Percentiles rank a stretch among this genome's conserved stretches.
These are phyloP conservation scores for Zasmidium citrigriseum DNA, from an alignment of 2,329 filamentous ascomycete genomes.

Conservation along the genomic window DNA sequence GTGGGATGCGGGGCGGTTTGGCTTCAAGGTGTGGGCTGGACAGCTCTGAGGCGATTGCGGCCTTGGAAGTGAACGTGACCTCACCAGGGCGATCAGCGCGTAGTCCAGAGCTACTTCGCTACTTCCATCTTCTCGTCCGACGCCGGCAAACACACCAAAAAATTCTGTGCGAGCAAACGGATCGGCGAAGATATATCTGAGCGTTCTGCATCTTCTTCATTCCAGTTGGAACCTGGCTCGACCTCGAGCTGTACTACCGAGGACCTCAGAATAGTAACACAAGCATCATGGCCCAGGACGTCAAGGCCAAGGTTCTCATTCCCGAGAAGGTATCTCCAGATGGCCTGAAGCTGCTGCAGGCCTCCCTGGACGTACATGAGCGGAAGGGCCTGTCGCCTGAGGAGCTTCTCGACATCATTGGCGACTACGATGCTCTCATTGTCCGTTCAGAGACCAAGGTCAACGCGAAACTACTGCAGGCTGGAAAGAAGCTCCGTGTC, in stretches of 20 bases:
- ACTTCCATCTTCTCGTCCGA: background rate
- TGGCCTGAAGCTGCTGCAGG: constrained; percentile 68
- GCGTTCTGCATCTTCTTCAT: background rate
- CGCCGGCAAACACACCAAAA: background rate
- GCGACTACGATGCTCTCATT: constrained; percentile 73
- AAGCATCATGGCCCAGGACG: constrained; percentile 6
- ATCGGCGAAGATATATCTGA: background rate
- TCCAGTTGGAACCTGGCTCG: background rate
- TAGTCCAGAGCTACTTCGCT: background rate
- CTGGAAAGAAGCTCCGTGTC: constrained; percentile 70
- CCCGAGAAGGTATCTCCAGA: constrained; percentile 81
- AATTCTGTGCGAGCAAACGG: background rate
- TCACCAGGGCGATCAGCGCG: background rate
- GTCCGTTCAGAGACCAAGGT: constrained; percentile 82
- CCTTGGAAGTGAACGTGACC: background rate
- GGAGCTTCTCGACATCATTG: constrained; percentile 67
- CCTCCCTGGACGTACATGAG: constrained; percentile 69
- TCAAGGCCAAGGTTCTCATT: constrained; percentile 60
- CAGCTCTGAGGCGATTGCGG: background rate
- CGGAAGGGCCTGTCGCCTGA: constrained; percentile 62
- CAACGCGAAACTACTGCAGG: constrained; percentile 65
- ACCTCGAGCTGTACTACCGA: background rate
- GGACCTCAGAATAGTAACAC: background rate
- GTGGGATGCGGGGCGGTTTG: background rate
- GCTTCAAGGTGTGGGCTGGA: background rate